Conservation (phyloP, 148 eudicot genomes). For the Drosera capensis region DNA sequence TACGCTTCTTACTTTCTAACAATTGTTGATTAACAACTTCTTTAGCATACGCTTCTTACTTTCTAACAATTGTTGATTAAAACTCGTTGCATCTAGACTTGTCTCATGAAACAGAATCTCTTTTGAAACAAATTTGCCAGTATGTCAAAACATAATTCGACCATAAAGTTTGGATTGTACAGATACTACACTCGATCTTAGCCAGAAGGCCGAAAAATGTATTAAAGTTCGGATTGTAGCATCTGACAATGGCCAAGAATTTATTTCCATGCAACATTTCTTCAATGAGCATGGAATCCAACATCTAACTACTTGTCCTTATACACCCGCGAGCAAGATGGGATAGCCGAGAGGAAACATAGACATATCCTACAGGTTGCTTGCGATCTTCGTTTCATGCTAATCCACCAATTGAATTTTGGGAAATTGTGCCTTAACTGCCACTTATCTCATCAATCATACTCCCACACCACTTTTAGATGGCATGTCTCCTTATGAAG, state of each 20-base stretch:
- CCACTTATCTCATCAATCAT: background rate
- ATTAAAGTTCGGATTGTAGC: background rate
- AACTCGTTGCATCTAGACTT: background rate
- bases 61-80: background rate
- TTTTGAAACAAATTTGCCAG: background rate
- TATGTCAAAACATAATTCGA: background rate
- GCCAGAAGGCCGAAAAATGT: no score
- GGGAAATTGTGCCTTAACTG: background rate
- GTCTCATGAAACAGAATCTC: background rate
- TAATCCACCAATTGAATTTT: background rate
- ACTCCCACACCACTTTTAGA: background rate
- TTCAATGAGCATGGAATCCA: background rate
- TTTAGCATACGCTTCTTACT: background rate
- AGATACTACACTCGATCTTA: no score
- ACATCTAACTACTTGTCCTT: background rate
- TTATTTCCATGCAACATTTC: background rate
- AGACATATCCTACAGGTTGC: background rate
- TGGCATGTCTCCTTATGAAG: background rate
- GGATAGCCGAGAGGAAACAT: constrained; percentile 1
- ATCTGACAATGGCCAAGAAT: background rate
- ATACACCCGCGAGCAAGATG: constrained; percentile 2
- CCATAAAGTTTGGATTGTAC: background rate
- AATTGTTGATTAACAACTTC: background rate
- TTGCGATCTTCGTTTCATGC: background rate
- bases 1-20: background rate